Evolutionary conservation across 139 green algal genomes (phyloP), one percentile per base, ranked within the genome.

Genomic region (Spirogloea muscicola): DNA sequence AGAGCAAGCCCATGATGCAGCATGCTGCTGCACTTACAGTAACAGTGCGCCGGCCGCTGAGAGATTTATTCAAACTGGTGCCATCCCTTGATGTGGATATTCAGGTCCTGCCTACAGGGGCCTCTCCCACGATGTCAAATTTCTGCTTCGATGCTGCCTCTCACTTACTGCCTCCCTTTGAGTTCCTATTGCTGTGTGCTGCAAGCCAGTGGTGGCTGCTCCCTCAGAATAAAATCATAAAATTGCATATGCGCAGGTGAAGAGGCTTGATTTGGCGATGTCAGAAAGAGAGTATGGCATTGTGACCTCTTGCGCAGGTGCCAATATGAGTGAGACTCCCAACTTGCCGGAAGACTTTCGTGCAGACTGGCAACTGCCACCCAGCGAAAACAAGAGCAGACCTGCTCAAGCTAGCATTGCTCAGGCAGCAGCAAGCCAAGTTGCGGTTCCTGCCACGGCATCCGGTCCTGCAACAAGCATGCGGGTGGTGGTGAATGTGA

Each of bases 201-300:
- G n/a, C n/a, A n/a, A n/a, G n/a, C n/a, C n/a, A n/a, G n/a, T n/a
- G n/a, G n/a, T n/a, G n/a, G n/a, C n/a, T n/a, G n/a, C n/a, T n/a
- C n/a, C n/a, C n/a, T n/a, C n/a, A n/a, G n/a, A n/a, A n/a, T n/a
- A n/a, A n/a, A n/a, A n/a, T n/a, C n/a, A n/a, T n/a, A n/a, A n/a
- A n/a, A n/a, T n/a, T n/a, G n/a, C n/a, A n/a, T 81, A 39, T 76
- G 82, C 25, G 2, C 69, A 86, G 16, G 73, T 88, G 43, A 67
- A 80, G 9, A 70, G 69, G 1, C 63, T 84, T 81, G 1, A 61
- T 0, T 36, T 39, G 27, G 72, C 66, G 72, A 87, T 62, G 51
- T 91, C 25, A 41, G 88, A 96, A 58, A 57, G 10, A 0, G 90
- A 96, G 72, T 96, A 95, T 72, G 57, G 72, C 16, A 68, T 84